Evolutionary conservation across 257 asterid genomes (phyloP).

Genomic region (Lycium barbarum): DNA sequence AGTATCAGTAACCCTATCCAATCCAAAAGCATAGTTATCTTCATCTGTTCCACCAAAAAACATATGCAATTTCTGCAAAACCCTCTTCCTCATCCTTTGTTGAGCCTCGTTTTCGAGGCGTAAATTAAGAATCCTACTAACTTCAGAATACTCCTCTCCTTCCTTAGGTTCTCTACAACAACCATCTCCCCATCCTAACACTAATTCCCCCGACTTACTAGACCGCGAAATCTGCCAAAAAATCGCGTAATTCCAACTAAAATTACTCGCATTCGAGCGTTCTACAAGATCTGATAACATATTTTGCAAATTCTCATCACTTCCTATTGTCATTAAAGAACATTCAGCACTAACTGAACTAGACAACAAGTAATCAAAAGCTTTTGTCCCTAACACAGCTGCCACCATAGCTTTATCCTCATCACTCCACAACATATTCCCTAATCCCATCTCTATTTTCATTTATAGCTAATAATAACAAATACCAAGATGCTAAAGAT

Average conservation of each 20-base stretch:
- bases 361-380: constrained; percentile 77
- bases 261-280: constrained; percentile 56
- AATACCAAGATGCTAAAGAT: constrained; percentile 21
- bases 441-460: constrained; percentile 59
- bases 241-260: constrained; percentile 86
- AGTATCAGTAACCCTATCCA: constrained; percentile 88
- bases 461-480: constrained; percentile 30
- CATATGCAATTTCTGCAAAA: constrained; percentile 72
- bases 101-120: constrained; percentile 71
- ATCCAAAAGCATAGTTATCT: constrained; percentile 72
- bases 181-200: constrained; percentile 96
- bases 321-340: constrained; percentile 72
- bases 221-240: constrained; percentile 95
- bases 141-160: constrained; percentile 66
- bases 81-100: constrained; percentile 88
- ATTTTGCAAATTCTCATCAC: constrained; percentile 78
- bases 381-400: constrained; percentile 80
- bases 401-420: constrained; percentile 86
- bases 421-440: constrained; percentile 62
- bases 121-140: constrained; percentile 51
- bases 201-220: constrained; percentile 70
- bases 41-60: constrained; percentile 84
- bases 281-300: constrained; percentile 95
- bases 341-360: constrained; percentile 74
- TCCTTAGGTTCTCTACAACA: constrained; percentile 83